phyloP scores from a whole-genome alignment of 2,329 filamentous ascomycete genomes.

The Xylariaceae sp. region DNA sequence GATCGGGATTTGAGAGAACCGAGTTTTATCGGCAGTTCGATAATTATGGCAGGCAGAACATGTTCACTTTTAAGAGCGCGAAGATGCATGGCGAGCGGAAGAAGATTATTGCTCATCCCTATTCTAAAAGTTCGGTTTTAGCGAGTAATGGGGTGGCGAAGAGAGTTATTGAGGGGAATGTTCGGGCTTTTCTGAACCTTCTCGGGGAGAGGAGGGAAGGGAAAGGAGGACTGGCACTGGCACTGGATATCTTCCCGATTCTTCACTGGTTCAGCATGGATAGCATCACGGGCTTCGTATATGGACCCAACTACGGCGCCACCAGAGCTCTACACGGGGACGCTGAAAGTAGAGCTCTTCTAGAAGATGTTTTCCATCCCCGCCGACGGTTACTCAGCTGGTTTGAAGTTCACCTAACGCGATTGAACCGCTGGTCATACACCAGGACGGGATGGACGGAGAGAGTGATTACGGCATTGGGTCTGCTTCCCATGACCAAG shows the following conservation, averaged over 20 bases:
- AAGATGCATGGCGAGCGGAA: slow-evolving; percentile 47
- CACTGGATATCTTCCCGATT: slow-evolving; percentile 43
- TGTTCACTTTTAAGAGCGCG: slow-evolving; percentile 47
- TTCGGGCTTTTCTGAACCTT: slow-evolving; percentile 37
- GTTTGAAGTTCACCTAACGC: slow-evolving; percentile 44
- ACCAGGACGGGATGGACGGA: slow-evolving; percentile 36
- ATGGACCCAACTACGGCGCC: slow-evolving; percentile 39
- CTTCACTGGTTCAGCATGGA: slow-evolving; percentile 53
- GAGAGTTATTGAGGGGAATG: slow-evolving; percentile 37
- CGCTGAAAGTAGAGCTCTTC: slow-evolving; percentile 35
- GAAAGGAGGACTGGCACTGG: slow-evolving; percentile 29
- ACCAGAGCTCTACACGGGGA: slow-evolving; percentile 41
- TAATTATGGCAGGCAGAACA: slow-evolving; percentile 46
- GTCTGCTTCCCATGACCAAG: slow-evolving; percentile 46
- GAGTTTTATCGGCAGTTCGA: slow-evolving; percentile 54
- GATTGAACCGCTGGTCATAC: slow-evolving; percentile 47
- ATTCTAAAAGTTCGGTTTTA: slow-evolving; percentile 47
- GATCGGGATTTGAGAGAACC: slow-evolving; percentile 47
- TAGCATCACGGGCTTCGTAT: slow-evolving; percentile 49
- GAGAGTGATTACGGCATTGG: slow-evolving; percentile 28
- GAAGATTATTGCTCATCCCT: slow-evolving; percentile 49
- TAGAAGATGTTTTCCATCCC: slow-evolving; percentile 47
- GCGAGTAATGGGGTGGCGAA: slow-evolving; percentile 21
- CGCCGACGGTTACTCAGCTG: slow-evolving; percentile 43
- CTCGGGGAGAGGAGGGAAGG: no score